A percentile compares a stretch with the other conserved stretches of the same genome.
These are phyloP conservation scores for Rhodotorula sp. DNA, from an alignment of 1,284 basidiomycete species.

Conservation along the genomic window DNA sequence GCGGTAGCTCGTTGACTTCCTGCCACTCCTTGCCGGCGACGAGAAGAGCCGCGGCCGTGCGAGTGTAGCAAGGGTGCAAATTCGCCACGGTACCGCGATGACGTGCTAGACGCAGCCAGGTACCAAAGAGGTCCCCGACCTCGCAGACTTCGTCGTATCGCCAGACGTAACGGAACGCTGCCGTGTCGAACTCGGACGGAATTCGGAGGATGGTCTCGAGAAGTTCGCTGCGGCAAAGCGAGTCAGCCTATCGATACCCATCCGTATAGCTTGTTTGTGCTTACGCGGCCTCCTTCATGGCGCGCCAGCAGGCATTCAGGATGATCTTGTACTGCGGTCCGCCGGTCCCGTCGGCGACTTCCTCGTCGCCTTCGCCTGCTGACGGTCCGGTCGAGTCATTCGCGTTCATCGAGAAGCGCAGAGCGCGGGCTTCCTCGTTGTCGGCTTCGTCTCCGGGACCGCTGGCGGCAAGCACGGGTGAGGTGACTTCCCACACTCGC, in stretches of 20 bases:
- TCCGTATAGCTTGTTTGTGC: not conserved
- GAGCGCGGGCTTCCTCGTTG: constrained; percentile 8
- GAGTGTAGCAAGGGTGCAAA: constrained; percentile 47
- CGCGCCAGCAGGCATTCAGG: constrained; percentile 49
- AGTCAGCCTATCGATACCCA: not conserved
- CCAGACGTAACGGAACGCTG: constrained; percentile 23
- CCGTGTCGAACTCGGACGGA: constrained; percentile 37
- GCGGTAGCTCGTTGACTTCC: constrained; percentile 42
- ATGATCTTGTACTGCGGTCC: constrained; percentile 48
- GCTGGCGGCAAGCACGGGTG: constrained; percentile 46
- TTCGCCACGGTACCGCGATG: constrained; percentile 50
- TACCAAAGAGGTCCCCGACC: constrained; percentile 46
- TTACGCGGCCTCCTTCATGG: constrained; percentile 48
- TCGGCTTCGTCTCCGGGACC: constrained; percentile 41
- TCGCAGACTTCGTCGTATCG: constrained; percentile 33
- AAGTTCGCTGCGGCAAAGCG: constrained; percentile 39
- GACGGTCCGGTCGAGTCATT: not conserved
- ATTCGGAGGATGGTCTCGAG: constrained; percentile 44
- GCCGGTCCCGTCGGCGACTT: constrained; percentile 5
- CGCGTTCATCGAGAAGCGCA: constrained; percentile 1
- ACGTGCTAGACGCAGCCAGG: constrained; percentile 48
- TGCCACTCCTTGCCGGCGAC: constrained; percentile 36
- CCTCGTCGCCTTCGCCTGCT: constrained; percentile 30
- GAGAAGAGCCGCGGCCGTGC: constrained; percentile 44
- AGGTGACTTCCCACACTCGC: constrained; percentile 46